Evolutionary conservation across 768 basidiomycete species (phyloP).

Genomic region (Macrolepiota fuliginosa): DNA sequence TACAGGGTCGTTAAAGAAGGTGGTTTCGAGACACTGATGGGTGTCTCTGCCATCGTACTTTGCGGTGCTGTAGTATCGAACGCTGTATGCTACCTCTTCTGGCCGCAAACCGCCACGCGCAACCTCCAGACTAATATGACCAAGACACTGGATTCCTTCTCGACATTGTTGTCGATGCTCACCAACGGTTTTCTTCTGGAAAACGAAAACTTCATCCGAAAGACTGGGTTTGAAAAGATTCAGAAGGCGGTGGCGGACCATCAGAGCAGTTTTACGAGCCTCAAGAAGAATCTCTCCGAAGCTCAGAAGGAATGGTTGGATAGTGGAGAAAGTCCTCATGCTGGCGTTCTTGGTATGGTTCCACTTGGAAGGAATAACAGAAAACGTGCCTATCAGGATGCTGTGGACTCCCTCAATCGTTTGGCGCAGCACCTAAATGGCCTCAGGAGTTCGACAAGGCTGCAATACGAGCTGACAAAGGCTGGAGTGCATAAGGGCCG

Average conservation of each 20-base stretch:
- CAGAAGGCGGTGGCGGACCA: slow-evolving; percentile 82
- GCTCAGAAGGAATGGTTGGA: slow-evolving; percentile 82
- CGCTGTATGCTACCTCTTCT: slow-evolving; percentile 77
- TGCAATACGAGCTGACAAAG: slow-evolving; percentile 81
- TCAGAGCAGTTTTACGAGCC: slow-evolving; percentile 83
- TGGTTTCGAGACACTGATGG: slow-evolving; percentile 68
- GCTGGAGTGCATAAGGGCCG: slow-evolving; percentile 37
- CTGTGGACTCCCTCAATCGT: slow-evolving; percentile 81
- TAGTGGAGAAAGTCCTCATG: slow-evolving; percentile 16
- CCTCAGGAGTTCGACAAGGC: slow-evolving; percentile 74
- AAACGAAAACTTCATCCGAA: slow-evolving; percentile 48
- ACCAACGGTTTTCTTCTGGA: slow-evolving; percentile 86
- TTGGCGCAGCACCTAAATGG: slow-evolving; percentile 95
- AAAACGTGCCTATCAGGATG: slow-evolving; percentile 76
- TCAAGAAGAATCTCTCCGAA: slow-evolving; percentile 84
- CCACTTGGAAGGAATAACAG: slow-evolving; percentile 22
- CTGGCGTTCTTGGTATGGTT: slow-evolving; percentile 14
- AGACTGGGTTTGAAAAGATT: slow-evolving; percentile 59
- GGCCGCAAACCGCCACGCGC: slow-evolving; percentile 82
- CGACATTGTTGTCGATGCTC: slow-evolving; percentile 79
- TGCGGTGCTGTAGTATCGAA: slow-evolving; percentile 80
- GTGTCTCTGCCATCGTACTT: slow-evolving; percentile 74
- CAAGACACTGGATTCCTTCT: slow-evolving; percentile 83
- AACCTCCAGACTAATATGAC: slow-evolving; percentile 85
- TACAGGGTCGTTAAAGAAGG: slow-evolving; percentile 87